Base-by-base conservation (phyloP, 2,329 filamentous ascomycete genomes). In the Arthroderma sp. region DNA sequence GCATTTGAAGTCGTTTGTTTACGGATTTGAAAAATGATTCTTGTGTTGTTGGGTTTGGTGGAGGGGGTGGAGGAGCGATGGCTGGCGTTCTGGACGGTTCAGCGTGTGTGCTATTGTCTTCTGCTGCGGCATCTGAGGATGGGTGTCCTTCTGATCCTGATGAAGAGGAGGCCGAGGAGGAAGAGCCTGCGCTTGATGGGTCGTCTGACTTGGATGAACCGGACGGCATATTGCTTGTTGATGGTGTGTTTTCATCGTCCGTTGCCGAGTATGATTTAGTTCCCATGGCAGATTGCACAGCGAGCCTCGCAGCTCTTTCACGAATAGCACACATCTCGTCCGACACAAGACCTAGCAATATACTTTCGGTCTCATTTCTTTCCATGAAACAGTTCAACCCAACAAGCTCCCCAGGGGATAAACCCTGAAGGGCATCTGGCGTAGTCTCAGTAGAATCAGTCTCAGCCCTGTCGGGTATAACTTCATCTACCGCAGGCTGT, bases 11-110 rank as follows among this genome's bases (percentile, higher is more conserved):
- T 1, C 91, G 84, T 63, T 96, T 96, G 51, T 88, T 86, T 6
- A 96, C 82, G 3, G 87, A 86, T 62, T 96, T 96, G 74, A 95
- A 98, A 65, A 98, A 96, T 1, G 85, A 91, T 60, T 98, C 91
- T 62, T 98, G 91, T 1, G 93, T 91, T 0, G 88, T 87, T 2
- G 89, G 88, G 1, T 79, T 76, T 1, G 82, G 65, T 1, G 73
- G 63, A 5, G 72, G 60, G 1, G 71, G 66, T 53, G 75, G 65
- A 28, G 68, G 65, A 10, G 11, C 30, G 27, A 34, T 29, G 8
- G 38, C 30, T 6, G 48, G 28, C 41, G 31, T 43, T 27, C 30
- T 42, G 3, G 40, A 10, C 28, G 40, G 30, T 29, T 42, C 40
- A n/a, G 40, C 36, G 28, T 42, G 40, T 10, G 40, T 33, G n/a